Percentiles rank a stretch among this genome's conserved stretches.
Conservation (phyloP, 306 rosid species). For the Biancaea sappan region DNA sequence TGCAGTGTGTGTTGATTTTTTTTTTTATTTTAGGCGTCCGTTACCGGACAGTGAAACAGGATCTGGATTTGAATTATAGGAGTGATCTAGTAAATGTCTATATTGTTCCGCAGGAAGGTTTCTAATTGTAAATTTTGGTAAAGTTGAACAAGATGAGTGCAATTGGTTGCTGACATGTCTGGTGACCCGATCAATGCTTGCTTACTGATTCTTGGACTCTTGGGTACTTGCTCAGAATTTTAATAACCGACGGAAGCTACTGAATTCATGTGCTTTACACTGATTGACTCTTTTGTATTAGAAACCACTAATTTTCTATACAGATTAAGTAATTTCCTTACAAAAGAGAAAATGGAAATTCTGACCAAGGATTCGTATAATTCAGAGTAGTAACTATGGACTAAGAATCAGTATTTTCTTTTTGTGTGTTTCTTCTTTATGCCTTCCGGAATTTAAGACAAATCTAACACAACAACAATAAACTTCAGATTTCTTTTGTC, state of each 20-base stretch:
- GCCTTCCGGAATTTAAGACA: background rate
- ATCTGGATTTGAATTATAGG: background rate
- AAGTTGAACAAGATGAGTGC: background rate
- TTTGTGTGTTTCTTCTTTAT: background rate
- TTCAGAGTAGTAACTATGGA: background rate
- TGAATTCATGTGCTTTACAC: conserved; percentile 7
- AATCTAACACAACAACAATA: background rate
- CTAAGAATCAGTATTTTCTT: background rate
- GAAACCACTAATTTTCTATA: background rate
- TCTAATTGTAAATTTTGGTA: background rate
- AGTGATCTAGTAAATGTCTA: background rate
- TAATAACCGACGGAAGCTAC: background rate
- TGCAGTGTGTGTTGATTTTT: conserved; percentile 10
- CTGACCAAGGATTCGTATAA: background rate
- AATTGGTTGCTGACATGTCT: background rate
- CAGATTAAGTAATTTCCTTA: background rate
- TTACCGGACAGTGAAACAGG: background rate
- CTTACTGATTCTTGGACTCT: background rate
- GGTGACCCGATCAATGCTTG: background rate
- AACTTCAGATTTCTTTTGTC: background rate
- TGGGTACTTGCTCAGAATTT: background rate
- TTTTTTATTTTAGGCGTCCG: background rate
- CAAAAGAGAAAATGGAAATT: background rate
- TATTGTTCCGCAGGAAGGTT: background rate
- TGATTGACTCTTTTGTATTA: conserved; percentile 1